A percentile compares a stretch with the other conserved stretches of the same genome.
Conservation (phyloP, 176 grass and related monocot species). For the Tillandsia leiboldiana region DNA sequence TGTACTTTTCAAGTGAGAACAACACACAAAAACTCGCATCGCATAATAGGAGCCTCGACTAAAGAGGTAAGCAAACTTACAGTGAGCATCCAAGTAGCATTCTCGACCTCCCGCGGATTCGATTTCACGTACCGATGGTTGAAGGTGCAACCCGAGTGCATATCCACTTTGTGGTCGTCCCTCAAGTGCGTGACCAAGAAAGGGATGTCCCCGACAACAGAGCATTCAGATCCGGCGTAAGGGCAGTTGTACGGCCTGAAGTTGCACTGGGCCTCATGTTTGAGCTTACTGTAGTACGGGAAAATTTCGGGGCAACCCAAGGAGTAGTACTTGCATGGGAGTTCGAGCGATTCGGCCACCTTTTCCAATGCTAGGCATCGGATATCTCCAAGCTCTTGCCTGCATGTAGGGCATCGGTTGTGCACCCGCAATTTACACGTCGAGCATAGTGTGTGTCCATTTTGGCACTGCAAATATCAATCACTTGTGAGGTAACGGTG, state of each 20-base stretch:
- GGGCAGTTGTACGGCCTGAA: constrained; percentile 18
- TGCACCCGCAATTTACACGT: constrained; percentile 11
- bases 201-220: constrained; percentile 7
- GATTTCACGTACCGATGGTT: constrained; percentile 16
- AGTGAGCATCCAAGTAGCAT: constrained; percentile 20
- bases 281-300: constrained; percentile 13
- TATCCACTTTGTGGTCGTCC: constrained; percentile 16
- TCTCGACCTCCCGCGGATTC: constrained; percentile 12
- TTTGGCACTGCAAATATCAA: constrained; percentile 5
- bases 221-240: constrained; percentile 13
- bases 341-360: constrained; percentile 15
- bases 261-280: constrained; percentile 12
- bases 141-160: constrained; percentile 10
- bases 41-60: neutral
- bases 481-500: neutral
- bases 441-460: constrained; percentile 13
- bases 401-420: constrained; percentile 17
- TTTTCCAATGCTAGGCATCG: constrained; percentile 14
- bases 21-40: neutral
- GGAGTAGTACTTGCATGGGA: constrained; percentile 6
- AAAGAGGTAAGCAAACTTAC: constrained; percentile 4
- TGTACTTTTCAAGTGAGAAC: too few species aligned
- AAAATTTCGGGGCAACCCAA: constrained; percentile 6
- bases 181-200: constrained; percentile 11
- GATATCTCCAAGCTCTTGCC: constrained; percentile 16